phyloP scores from a whole-genome alignment of 768 basidiomycete species.

The Harrya chromipes region DNA sequence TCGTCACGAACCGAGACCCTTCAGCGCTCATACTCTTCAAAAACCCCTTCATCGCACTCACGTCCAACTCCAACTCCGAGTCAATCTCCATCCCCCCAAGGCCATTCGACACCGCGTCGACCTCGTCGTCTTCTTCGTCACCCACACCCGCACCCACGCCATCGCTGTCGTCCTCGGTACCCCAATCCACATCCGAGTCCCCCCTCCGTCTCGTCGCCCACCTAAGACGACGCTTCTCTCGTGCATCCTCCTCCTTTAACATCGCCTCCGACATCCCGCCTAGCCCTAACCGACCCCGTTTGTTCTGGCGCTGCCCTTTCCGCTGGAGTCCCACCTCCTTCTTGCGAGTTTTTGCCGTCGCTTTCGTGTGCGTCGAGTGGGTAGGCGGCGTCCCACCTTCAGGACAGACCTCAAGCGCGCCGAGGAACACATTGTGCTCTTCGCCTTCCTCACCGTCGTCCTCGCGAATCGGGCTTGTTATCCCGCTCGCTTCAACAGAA shows the following conservation, averaged over 20 bases:
- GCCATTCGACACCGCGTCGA: constrained; percentile 28
- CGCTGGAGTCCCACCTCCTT: constrained; percentile 8
- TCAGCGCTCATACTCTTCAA: constrained; percentile 47
- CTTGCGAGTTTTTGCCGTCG: constrained; percentile 24
- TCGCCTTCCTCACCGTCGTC: background rate
- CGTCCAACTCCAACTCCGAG: constrained; percentile 46
- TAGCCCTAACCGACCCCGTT: constrained; percentile 32
- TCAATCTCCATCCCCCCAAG: constrained; percentile 65
- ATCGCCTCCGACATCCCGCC: constrained; percentile 50
- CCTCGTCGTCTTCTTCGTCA: constrained; percentile 19
- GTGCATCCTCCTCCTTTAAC: constrained; percentile 35
- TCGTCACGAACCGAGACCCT: constrained; percentile 50
- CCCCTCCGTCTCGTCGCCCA: constrained; percentile 53
- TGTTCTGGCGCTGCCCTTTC: constrained; percentile 21
- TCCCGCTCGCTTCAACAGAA: background rate
- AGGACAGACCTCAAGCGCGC: constrained; percentile 28
- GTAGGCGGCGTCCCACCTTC: constrained; percentile 22
- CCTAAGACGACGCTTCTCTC: constrained; percentile 36
- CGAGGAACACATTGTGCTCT: constrained; percentile 23
- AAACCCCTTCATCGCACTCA: constrained; percentile 52
- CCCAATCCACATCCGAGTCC: constrained; percentile 72
- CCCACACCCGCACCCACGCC: constrained; percentile 14
- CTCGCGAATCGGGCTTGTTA: constrained; percentile 10
- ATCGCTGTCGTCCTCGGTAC: constrained; percentile 41
- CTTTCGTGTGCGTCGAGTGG: constrained; percentile 20